Percentiles rank a stretch among this genome's conserved stretches.
Conservation (phyloP, 305 asterid species). For the Withania somnifera region DNA sequence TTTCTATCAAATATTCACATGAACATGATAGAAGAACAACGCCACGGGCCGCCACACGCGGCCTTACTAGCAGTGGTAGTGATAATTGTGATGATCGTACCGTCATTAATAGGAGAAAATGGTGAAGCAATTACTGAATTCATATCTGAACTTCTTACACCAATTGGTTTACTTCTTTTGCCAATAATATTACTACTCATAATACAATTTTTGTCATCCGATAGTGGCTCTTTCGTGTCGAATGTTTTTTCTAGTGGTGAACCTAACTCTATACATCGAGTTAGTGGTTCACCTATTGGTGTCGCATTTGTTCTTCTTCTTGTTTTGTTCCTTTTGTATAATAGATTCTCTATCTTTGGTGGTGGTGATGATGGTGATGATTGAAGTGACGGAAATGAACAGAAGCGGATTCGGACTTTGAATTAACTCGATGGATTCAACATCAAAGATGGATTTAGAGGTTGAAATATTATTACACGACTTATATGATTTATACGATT, state of each 20-base stretch:
- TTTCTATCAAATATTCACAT: not conserved
- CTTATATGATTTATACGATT: no score
- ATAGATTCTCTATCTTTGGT: conserved; percentile 58
- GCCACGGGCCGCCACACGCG: conserved; percentile 73
- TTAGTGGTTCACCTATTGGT: conserved; percentile 83
- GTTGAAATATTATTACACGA: no score
- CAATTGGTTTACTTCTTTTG: conserved; percentile 67
- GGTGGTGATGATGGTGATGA: conserved; percentile 67
- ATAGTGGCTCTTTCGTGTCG: conserved; percentile 54
- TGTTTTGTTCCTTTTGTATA: conserved; percentile 55
- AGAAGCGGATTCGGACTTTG: not conserved
- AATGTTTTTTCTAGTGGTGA: conserved; percentile 55
- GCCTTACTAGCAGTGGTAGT: conserved; percentile 64
- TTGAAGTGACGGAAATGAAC: conserved; percentile 1
- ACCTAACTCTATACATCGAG: conserved; percentile 73
- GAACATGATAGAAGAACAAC: conserved; percentile 47
- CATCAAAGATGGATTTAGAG: no score
- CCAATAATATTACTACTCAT: conserved; percentile 66
- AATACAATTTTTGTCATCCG: conserved; percentile 82
- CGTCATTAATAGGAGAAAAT: conserved; percentile 60
- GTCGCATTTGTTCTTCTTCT: conserved; percentile 62
- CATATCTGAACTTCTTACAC: conserved; percentile 66
- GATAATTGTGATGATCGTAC: conserved; percentile 47
- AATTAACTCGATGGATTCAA: not conserved
- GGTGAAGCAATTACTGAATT: conserved; percentile 84